Base-by-base conservation (phyloP, 2,329 filamentous ascomycete genomes). In the Colletotrichum scovillei region DNA sequence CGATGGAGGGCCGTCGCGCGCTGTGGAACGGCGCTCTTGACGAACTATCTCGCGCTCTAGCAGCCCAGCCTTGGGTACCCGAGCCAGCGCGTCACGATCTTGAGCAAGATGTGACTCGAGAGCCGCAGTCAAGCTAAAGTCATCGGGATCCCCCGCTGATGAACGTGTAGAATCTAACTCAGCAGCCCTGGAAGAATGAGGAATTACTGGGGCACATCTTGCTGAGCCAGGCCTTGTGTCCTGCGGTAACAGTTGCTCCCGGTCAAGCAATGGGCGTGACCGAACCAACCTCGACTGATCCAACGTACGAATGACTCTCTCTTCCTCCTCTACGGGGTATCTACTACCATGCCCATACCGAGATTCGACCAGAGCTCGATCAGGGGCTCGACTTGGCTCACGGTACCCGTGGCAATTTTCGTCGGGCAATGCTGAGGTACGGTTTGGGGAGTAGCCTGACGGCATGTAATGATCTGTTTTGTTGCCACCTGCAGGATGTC, bases 91-190 rank as follows among this genome's bases (percentile, higher is more conserved):
- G 38, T 74, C 62, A 12, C 69, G 60, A 5, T 75, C 77, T 22
- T 59, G 35, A 22, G 74, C 72, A 30, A 71, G 56, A 28, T 66
- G 60, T 52, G 68, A 58, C 68, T 72, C 69, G 24, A 73, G 53
- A 42, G 70, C 66, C 59, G 70, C 66, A 55, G 59, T 73, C 30
- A 49, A 67, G 38, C 42, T 67, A 46, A 72, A 70, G 53, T 67
- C 55, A 35, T 62, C 49, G 38, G 68, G 59, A 52, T 58, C 28
- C 26, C 49, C n/a, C 12, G 14, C 22, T 30, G 19, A 22, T 26
- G 19, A 30, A n/a, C 35, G 35, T 32, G 38, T 12, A 55, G n/a
- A 56, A 12, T 2, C 38, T 46, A 24, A 32, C 16, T 22, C 30
- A 7, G 14, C 30, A 16, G n/a, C 9, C 30, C 11, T 19, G 11